Conservation (phyloP, 176 grass and related monocot species). For the Aegilops longissima region DNA sequence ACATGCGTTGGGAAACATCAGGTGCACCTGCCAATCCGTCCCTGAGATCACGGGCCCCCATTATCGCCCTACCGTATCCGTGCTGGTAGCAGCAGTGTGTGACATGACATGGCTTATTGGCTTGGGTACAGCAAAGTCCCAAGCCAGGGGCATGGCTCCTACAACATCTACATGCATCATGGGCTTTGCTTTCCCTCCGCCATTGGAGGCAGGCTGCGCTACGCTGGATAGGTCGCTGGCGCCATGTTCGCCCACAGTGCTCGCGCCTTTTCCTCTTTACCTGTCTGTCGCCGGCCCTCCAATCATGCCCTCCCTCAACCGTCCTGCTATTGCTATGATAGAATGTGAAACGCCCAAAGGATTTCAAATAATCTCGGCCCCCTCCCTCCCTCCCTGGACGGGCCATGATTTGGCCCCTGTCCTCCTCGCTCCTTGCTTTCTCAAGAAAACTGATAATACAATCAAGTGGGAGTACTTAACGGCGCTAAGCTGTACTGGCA, state of each 20-base stretch:
- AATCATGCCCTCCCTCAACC: conserved; percentile 18
- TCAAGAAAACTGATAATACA: no score
- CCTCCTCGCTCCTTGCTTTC: no score
- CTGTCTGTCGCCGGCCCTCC: conserved; percentile 30
- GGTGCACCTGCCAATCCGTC: neutral
- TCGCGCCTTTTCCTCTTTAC: conserved; percentile 34
- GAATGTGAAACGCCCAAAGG: no score
- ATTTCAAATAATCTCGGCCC: no score
- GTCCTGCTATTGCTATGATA: no score
- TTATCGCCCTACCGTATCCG: neutral
- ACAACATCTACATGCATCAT: neutral
- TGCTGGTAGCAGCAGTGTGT: neutral
- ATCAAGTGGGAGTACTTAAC: no score
- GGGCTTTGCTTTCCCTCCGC: neutral
- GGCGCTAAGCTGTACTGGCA: no score
- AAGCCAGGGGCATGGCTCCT: neutral
- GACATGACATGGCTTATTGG: neutral
- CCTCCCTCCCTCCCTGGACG: no score
- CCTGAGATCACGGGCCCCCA: neutral
- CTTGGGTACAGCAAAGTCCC: neutral
- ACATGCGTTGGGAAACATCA: neutral
- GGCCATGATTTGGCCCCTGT: no score
- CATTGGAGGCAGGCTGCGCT: neutral
- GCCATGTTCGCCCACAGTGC: conserved; percentile 15
- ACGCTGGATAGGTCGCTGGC: neutral